phyloP scores from a whole-genome alignment of 495 filamentous ascomycete species.

The Penicillium silybi region DNA sequence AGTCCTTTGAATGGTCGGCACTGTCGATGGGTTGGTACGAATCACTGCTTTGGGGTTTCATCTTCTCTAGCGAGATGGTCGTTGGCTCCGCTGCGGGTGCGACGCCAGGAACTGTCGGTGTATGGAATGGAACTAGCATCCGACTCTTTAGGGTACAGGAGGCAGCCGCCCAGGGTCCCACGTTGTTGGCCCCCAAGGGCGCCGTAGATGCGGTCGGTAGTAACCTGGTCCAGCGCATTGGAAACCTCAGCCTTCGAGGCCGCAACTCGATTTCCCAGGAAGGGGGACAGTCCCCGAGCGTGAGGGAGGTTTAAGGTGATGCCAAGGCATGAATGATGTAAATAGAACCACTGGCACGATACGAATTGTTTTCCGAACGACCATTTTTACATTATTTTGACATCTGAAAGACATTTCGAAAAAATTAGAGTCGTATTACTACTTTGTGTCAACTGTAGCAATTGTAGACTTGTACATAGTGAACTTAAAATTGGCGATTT shows the following conservation, averaged over 20 bases:
- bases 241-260: slow-evolving; percentile 61
- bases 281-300: slow-evolving; percentile 28
- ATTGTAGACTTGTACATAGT: not conserved
- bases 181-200: slow-evolving; percentile 76
- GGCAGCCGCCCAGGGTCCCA: slow-evolving; percentile 72
- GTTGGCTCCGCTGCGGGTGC: slow-evolving; percentile 55
- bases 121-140: slow-evolving; percentile 91
- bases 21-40: slow-evolving; percentile 95
- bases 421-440: not conserved
- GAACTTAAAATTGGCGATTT: not conserved
- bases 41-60: slow-evolving; percentile 89
- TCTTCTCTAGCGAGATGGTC: slow-evolving; percentile 87
- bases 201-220: slow-evolving; percentile 95
- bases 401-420: slow-evolving; percentile 14
- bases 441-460: not conserved
- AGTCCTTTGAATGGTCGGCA: slow-evolving; percentile 94
- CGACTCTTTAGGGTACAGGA: slow-evolving; percentile 89
- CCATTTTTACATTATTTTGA: slow-evolving; percentile 2
- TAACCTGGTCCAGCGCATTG: slow-evolving; percentile 84
- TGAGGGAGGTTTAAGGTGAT: slow-evolving; percentile 34
- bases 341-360: slow-evolving; percentile 15
- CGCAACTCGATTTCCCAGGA: slow-evolving; percentile 34
- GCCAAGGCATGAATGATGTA: slow-evolving; percentile 7
- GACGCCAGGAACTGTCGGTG: slow-evolving; percentile 73
- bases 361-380: slow-evolving; percentile 4